Evolutionary conservation across 73 alveolate species (phyloP).

Genomic region (Diophrys appendiculata): DNA sequence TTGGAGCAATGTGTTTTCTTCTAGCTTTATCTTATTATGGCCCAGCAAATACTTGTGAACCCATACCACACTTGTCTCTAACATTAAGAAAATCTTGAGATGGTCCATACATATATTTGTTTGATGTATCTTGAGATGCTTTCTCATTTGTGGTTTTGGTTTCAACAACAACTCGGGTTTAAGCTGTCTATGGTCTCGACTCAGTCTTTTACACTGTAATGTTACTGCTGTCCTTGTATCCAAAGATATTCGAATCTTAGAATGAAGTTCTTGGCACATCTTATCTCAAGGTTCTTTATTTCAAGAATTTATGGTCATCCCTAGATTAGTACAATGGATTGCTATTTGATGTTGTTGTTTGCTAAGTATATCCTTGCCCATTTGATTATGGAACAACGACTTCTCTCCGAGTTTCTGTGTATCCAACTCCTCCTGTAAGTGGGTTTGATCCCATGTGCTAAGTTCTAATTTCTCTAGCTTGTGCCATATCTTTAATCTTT

Average conservation of each 20-base stretch:
- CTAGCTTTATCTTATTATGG: background rate
- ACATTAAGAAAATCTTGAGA: background rate
- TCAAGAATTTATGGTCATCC: background rate
- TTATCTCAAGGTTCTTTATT: background rate
- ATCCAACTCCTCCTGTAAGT: no score
- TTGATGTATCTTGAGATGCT: background rate
- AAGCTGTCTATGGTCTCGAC: no score
- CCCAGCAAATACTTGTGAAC: background rate
- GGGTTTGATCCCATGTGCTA: no score
- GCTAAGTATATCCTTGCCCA: no score
- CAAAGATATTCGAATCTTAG: constrained; percentile 45
- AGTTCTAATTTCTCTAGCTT: no score
- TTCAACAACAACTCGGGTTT: no score
- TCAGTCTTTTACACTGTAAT: background rate
- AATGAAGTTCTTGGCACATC: constrained; percentile 35
- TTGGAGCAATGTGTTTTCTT: background rate
- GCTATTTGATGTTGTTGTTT: background rate
- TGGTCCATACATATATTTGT: background rate
- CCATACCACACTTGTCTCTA: background rate
- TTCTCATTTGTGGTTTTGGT: background rate
- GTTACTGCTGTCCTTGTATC: constrained; percentile 21
- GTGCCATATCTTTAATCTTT: no score
- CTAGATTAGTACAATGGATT: background rate
- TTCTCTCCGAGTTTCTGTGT: no score
- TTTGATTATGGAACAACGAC: no score